Evolutionary conservation across 2,329 filamentous ascomycete species (phyloP).

Genomic region (Aspergillus sp.): DNA sequence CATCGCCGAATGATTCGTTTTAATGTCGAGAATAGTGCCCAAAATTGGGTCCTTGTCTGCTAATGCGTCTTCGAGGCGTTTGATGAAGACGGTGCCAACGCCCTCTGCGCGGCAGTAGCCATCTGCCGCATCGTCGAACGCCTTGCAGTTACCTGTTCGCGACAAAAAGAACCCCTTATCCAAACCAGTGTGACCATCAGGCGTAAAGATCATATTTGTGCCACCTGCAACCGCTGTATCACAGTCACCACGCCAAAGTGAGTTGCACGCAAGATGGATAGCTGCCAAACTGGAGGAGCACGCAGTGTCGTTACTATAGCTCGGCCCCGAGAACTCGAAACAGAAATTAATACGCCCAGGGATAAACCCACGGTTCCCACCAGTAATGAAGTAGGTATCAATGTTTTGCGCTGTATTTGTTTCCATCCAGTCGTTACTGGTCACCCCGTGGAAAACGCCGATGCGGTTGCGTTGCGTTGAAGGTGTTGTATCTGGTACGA

Average conservation of each 20-base stretch:
- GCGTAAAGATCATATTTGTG: slow-evolving; percentile 73
- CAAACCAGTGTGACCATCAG: slow-evolving; percentile 74
- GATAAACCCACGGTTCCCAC: slow-evolving; percentile 55
- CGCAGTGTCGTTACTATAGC: slow-evolving; percentile 72
- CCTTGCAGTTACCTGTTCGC: slow-evolving; percentile 73
- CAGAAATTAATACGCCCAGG: slow-evolving; percentile 54
- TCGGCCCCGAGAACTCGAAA: slow-evolving; percentile 74
- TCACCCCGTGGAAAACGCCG: slow-evolving; percentile 73
- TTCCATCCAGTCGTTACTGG: slow-evolving; percentile 75
- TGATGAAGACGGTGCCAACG: slow-evolving; percentile 72
- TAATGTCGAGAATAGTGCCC: slow-evolving; percentile 71
- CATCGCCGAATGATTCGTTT: slow-evolving; percentile 77
- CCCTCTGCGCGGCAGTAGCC: slow-evolving; percentile 81
- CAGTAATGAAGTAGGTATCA: slow-evolving; percentile 67
- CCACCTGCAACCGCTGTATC: slow-evolving; percentile 81
- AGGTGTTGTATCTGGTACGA: slow-evolving; percentile 69
- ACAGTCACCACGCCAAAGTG: slow-evolving; percentile 72
- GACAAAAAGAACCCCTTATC: slow-evolving; percentile 77
- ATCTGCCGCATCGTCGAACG: slow-evolving; percentile 77
- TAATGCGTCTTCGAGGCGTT: slow-evolving; percentile 75
- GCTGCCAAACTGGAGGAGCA: slow-evolving; percentile 74
- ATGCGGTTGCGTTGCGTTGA: slow-evolving; percentile 65
- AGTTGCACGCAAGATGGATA: slow-evolving; percentile 70
- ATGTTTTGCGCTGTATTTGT: slow-evolving; percentile 72
- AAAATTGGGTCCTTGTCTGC: slow-evolving; percentile 69